These are phyloP conservation scores for Taphrina sp. DNA, from an alignment of 1,139 yeast species.

Conservation along the genomic window DNA sequence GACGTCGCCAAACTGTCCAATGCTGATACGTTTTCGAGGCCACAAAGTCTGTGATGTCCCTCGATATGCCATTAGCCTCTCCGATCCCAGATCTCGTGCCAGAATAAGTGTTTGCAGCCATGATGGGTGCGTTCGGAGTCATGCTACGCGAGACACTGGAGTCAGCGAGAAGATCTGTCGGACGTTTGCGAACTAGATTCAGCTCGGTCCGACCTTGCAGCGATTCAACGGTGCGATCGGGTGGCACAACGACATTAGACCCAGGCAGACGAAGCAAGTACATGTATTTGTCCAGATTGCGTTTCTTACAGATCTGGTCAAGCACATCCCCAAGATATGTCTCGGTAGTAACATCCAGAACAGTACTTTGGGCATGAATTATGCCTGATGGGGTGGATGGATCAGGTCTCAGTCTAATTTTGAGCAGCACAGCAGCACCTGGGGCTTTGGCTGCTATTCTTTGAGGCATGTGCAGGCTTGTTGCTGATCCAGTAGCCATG, in stretches of 20 bases:
- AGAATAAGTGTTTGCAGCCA: slow-evolving; percentile 8
- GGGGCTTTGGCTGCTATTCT: slow-evolving; percentile 6
- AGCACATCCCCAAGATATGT: slow-evolving; percentile 41
- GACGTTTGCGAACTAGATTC: slow-evolving; percentile 25
- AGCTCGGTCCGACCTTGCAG: slow-evolving; percentile 36
- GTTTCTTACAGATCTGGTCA: slow-evolving; percentile 43
- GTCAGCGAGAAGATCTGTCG: slow-evolving; percentile 12
- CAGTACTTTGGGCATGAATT: slow-evolving; percentile 15
- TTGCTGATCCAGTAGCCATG: neutral
- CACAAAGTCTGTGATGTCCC: slow-evolving; percentile 13
- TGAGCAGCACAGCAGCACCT: slow-evolving; percentile 33
- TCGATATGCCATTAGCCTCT: neutral
- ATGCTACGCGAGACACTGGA: slow-evolving; percentile 18
- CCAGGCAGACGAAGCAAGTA: slow-evolving; percentile 45
- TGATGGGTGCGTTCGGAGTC: slow-evolving; percentile 30
- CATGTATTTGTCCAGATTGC: slow-evolving; percentile 43
- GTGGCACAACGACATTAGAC: slow-evolving; percentile 37
- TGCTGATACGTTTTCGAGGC: slow-evolving; percentile 45
- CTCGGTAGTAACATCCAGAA: slow-evolving; percentile 36
- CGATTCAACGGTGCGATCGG: slow-evolving; percentile 35
- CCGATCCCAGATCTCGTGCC: neutral
- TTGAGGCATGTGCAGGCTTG: neutral
- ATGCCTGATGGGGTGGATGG: slow-evolving; percentile 6
- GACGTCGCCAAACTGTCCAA: slow-evolving; percentile 84
- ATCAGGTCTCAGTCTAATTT: slow-evolving; percentile 15